phyloP scores from a whole-genome alignment of 768 basidiomycete genomes.

The Suillus alpinus region DNA sequence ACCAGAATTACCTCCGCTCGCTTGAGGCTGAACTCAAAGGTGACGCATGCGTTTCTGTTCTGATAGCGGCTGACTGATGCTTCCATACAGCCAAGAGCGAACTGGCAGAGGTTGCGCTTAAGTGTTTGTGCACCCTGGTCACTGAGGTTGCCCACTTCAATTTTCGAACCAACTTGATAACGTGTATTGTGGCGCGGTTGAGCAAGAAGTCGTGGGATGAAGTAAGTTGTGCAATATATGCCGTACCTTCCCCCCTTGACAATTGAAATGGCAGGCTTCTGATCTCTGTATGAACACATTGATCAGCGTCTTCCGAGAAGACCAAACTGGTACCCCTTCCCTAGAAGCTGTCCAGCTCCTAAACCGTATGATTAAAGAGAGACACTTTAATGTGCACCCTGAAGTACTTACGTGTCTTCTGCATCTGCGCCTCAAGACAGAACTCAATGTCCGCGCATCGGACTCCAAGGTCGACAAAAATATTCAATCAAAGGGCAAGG shows the following conservation, averaged over 20 bases:
- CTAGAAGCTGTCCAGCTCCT: slow-evolving; percentile 87
- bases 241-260: slow-evolving; percentile 12
- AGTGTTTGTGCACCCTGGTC: slow-evolving; percentile 85
- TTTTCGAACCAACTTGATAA: slow-evolving; percentile 91
- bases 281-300: slow-evolving; percentile 82
- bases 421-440: slow-evolving; percentile 82
- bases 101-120: slow-evolving; percentile 66
- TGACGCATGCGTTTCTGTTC: slow-evolving; percentile 9
- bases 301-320: slow-evolving; percentile 78
- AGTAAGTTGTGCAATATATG: slow-evolving; percentile 43
- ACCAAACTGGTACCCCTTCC: slow-evolving; percentile 77
- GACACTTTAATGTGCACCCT: slow-evolving; percentile 85
- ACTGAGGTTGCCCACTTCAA: slow-evolving; percentile 93
- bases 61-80: slow-evolving; percentile 3
- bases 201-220: slow-evolving; percentile 88
- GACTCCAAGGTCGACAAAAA: slow-evolving; percentile 62
- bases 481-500: slow-evolving; percentile 43
- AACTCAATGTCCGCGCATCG: slow-evolving; percentile 79
- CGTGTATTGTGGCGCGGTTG: slow-evolving; percentile 75
- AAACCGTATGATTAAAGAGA: slow-evolving; percentile 95
- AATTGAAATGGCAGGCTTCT: slow-evolving; percentile 55
- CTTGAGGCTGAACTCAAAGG: slow-evolving; percentile 89
- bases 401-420: slow-evolving; percentile 83
- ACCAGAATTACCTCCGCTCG: slow-evolving; percentile 84
- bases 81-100: slow-evolving; percentile 54